Base-by-base conservation (phyloP, 108 stramenopile species). In the Fistulifera pelliculosa region DNA sequence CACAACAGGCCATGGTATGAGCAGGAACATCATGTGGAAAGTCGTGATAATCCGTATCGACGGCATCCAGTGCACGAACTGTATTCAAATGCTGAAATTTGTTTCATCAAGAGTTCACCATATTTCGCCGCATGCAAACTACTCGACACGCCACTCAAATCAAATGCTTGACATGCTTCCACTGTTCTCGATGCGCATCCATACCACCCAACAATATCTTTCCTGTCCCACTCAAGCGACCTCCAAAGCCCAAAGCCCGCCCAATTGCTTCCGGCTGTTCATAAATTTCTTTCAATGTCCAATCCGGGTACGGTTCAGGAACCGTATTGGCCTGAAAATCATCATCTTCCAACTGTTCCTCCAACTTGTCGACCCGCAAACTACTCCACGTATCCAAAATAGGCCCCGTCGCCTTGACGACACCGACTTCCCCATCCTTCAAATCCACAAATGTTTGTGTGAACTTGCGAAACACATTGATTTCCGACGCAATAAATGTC, bases 381-480 rank as follows among this genome's bases (percentile, higher is more conserved):
- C 31, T 35, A 35, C 31, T 35, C 31, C 31, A 35, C 31, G 31
- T 6, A 3, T 98, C 95, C 55, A 98, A 71, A 11, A 80, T 88
- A 47, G 78, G 80, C 23, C 92, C 91, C 71, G 87, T 87, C 15
- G 94, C 86, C 49, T 83, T 85, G 55, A 98, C 61, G 21, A 96
- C 87, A 50, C 94, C 97, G 48, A 96, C 95, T 71, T 98, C 97
- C 41, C 97, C 97, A 72, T 98, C 96, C 61, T 95, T 94, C 92
- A 99, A 88, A 49, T 84, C 85, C 56, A 98, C 94, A 58, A 96
- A 97, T 28, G 94, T 94, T 66, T 97, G 94, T 12, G 99, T 98
- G 84, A 95, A 91, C 38, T 94, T 68, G 60, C 90, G 94, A 73
- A 99, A 96, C 6, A 97, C 99, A 7, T 94, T 83, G 0, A 96